Evolutionary conservation across 2,329 filamentous ascomycete species (phyloP).

Genomic region (Verticillium dahliae): DNA sequence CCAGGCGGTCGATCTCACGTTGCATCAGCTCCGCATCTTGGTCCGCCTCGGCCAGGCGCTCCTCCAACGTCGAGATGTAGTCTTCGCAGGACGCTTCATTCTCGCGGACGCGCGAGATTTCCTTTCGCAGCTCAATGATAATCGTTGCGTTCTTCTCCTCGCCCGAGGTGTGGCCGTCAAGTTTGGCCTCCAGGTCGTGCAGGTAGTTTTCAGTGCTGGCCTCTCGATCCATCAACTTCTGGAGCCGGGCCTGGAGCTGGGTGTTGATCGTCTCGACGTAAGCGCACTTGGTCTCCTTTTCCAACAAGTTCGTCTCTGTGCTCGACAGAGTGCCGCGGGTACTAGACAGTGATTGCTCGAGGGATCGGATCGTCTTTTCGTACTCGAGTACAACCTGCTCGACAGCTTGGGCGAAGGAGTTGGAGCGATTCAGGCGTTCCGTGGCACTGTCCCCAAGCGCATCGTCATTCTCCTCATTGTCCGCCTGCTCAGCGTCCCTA

Average conservation of each 20-base stretch:
- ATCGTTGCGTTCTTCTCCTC: slow-evolving; percentile 89
- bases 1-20: slow-evolving; percentile 86
- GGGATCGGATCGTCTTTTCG: slow-evolving; percentile 92
- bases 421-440: slow-evolving; percentile 86
- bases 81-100: slow-evolving; percentile 89
- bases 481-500: slow-evolving; percentile 59
- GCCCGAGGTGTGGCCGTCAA: slow-evolving; percentile 83
- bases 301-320: slow-evolving; percentile 80
- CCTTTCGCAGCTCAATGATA: slow-evolving; percentile 81
- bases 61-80: slow-evolving; percentile 94
- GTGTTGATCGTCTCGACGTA: slow-evolving; percentile 89
- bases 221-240: slow-evolving; percentile 89
- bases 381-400: slow-evolving; percentile 96
- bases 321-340: slow-evolving; percentile 77
- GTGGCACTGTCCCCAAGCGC: slow-evolving; percentile 71
- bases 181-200: slow-evolving; percentile 81
- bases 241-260: slow-evolving; percentile 82
- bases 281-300: slow-evolving; percentile 89
- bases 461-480: slow-evolving; percentile 49
- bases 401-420: slow-evolving; percentile 91
- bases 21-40: slow-evolving; percentile 97
- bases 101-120: slow-evolving; percentile 79
- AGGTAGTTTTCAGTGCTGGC: slow-evolving; percentile 87
- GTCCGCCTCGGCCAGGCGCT: slow-evolving; percentile 89
- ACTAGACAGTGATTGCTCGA: slow-evolving; percentile 86